phyloP scores from a whole-genome alignment of 2,329 filamentous ascomycete species.

The Alternaria arbusti region DNA sequence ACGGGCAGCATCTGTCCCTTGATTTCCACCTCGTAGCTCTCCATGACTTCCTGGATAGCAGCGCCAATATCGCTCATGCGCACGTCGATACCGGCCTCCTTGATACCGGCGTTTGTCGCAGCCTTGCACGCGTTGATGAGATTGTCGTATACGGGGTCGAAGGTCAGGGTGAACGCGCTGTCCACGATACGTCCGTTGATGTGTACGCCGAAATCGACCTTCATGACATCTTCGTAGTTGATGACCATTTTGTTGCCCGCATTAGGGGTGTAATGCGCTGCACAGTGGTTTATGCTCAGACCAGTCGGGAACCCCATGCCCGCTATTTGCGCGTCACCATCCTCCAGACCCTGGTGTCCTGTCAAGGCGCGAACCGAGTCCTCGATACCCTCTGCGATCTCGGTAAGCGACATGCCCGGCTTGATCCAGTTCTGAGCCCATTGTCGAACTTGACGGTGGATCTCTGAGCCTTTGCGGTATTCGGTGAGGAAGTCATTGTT shows the following conservation, averaged over 20 bases:
- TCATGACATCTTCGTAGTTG: slow-evolving; percentile 72
- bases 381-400: slow-evolving; percentile 88
- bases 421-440: slow-evolving; percentile 82
- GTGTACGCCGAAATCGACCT: slow-evolving; percentile 75
- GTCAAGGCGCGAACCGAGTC: slow-evolving; percentile 78
- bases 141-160: slow-evolving; percentile 72
- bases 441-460: slow-evolving; percentile 86
- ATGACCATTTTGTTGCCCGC: slow-evolving; percentile 79
- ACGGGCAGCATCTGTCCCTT: slow-evolving; percentile 78
- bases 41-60: slow-evolving; percentile 88
- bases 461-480: slow-evolving; percentile 84
- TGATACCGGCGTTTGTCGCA: slow-evolving; percentile 77
- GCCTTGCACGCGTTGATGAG: slow-evolving; percentile 71
- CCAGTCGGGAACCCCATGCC: slow-evolving; percentile 90
- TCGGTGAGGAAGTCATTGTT: slow-evolving; percentile 80
- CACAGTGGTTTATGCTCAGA: slow-evolving; percentile 82
- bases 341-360: slow-evolving; percentile 76
- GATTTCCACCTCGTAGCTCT: slow-evolving; percentile 88
- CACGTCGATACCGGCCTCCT: slow-evolving; percentile 89
- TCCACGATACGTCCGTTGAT: slow-evolving; percentile 75
- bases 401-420: slow-evolving; percentile 79
- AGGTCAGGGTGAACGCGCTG: slow-evolving; percentile 72
- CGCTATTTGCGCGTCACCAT: slow-evolving; percentile 78
- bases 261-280: slow-evolving; percentile 87
- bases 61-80: slow-evolving; percentile 85